Evolutionary conservation across 306 rosid species (phyloP).

Genomic region (Urtica urens): DNA sequence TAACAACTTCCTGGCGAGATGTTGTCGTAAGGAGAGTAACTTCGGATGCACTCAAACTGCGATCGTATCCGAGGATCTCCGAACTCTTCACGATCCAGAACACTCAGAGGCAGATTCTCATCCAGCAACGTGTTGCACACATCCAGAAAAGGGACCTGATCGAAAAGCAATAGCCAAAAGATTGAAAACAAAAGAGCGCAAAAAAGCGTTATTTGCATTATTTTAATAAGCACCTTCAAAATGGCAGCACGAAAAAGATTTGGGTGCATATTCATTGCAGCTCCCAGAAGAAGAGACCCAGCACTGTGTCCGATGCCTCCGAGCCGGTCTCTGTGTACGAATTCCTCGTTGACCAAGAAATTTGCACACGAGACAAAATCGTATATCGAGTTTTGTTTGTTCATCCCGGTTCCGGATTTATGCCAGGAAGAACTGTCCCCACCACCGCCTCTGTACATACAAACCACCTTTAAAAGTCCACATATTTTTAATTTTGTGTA

Average conservation of each 20-base stretch:
- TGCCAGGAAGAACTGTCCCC: conserved; percentile 70
- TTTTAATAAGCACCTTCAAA: conserved; percentile 45
- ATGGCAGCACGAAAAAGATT: conserved; percentile 64
- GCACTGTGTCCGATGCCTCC: conserved; percentile 79
- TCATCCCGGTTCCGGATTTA: conserved; percentile 51
- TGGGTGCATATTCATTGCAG: conserved; percentile 65
- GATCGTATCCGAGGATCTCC: conserved; percentile 59
- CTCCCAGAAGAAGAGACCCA: conserved; percentile 74
- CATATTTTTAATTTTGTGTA: too few relatives aligned
- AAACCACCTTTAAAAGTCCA: conserved; percentile 10
- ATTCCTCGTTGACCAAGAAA: conserved; percentile 53
- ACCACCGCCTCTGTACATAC: conserved; percentile 57
- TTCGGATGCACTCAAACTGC: conserved; percentile 42
- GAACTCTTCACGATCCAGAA: conserved; percentile 85
- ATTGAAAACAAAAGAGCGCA: conserved; percentile 2
- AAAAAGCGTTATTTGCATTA: neutral
- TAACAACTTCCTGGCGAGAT: conserved; percentile 55
- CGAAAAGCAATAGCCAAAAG: conserved; percentile 6
- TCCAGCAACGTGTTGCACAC: conserved; percentile 84
- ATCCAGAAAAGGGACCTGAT: conserved; percentile 92
- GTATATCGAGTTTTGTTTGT: conserved; percentile 58
- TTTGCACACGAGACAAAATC: conserved; percentile 76
- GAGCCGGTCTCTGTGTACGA: conserved; percentile 48
- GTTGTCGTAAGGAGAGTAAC: conserved; percentile 83
- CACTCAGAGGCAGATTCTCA: conserved; percentile 76